Evolutionary conservation across 495 filamentous ascomycete genomes (phyloP).

Genomic region (Tuber magnatum): DNA sequence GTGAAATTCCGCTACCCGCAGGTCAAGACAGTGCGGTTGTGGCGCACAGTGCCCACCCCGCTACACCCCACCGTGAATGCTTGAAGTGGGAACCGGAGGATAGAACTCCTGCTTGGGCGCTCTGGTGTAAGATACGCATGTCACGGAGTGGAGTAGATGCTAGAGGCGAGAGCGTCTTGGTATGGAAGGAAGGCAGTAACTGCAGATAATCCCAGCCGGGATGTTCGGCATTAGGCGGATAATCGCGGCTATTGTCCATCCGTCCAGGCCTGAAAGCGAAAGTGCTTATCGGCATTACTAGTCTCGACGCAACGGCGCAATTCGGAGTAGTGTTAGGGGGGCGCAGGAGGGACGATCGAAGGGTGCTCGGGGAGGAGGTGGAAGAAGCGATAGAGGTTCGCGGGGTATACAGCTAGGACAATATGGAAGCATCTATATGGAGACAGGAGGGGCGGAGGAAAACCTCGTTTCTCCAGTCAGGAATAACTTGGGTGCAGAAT

Average conservation of each 20-base stretch:
- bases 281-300: background rate
- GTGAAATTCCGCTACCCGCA: background rate
- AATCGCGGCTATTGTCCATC: background rate
- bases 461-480: background rate
- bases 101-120: background rate
- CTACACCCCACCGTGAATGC: background rate
- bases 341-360: background rate
- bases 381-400: background rate
- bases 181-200: background rate
- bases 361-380: background rate
- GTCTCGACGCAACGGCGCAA: background rate
- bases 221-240: background rate
- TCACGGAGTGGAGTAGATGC: background rate
- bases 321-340: background rate
- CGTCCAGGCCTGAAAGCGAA: background rate
- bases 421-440: background rate
- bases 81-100: background rate
- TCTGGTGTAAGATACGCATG: background rate
- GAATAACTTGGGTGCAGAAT: background rate
- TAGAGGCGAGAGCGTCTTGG: background rate
- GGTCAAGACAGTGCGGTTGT: background rate
- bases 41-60: too few relatives aligned
- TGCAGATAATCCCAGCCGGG: background rate
- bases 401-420: background rate
- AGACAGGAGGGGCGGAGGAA: background rate